These are phyloP conservation scores for Agroathelia rolfsii DNA, from an alignment of 1,284 basidiomycete genomes.

Conservation along the genomic window DNA sequence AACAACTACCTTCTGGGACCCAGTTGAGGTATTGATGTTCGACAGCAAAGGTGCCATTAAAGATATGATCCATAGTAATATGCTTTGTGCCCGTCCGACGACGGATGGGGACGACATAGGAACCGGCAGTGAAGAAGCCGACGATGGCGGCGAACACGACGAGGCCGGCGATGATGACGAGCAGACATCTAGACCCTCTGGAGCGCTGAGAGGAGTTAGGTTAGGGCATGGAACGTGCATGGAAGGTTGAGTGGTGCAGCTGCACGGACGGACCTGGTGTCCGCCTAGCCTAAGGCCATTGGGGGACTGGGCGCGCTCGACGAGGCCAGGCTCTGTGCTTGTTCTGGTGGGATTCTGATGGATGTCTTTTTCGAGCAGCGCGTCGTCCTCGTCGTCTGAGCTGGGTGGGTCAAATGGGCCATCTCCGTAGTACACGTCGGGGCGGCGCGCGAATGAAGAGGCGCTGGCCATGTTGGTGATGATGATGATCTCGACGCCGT, in stretches of 20 bases:
- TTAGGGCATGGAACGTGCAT: slow-evolving; percentile 11
- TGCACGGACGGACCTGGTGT: slow-evolving; percentile 10
- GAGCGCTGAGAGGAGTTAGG: slow-evolving; percentile 24
- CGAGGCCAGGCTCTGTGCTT: slow-evolving; percentile 12
- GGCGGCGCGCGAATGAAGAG: too few species aligned
- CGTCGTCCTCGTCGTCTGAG: slow-evolving; percentile 56
- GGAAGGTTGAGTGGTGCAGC: slow-evolving; percentile 14
- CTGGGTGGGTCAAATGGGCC: slow-evolving; percentile 64
- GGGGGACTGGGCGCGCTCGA: neutral
- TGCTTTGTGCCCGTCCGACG: slow-evolving; percentile 47
- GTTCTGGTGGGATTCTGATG: slow-evolving; percentile 21
- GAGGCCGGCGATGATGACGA: slow-evolving; percentile 42
- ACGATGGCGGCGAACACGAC: slow-evolving; percentile 50
- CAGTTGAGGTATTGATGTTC: slow-evolving; percentile 49
- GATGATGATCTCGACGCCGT: neutral
- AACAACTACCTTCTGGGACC: slow-evolving; percentile 74
- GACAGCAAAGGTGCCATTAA: slow-evolving; percentile 76
- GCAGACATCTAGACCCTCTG: slow-evolving; percentile 42
- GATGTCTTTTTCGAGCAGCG: slow-evolving; percentile 30
- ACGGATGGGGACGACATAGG: slow-evolving; percentile 49
- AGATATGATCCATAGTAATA: slow-evolving; percentile 80
- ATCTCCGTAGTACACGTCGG: slow-evolving; percentile 55
- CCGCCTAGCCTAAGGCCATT: slow-evolving; percentile 2
- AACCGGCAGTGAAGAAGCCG: slow-evolving; percentile 61
- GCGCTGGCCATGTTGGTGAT: slow-evolving; percentile 15